Evolutionary conservation across 495 filamentous ascomycete genomes (phyloP).

Genomic region (Lasiosphaeria miniovina): DNA sequence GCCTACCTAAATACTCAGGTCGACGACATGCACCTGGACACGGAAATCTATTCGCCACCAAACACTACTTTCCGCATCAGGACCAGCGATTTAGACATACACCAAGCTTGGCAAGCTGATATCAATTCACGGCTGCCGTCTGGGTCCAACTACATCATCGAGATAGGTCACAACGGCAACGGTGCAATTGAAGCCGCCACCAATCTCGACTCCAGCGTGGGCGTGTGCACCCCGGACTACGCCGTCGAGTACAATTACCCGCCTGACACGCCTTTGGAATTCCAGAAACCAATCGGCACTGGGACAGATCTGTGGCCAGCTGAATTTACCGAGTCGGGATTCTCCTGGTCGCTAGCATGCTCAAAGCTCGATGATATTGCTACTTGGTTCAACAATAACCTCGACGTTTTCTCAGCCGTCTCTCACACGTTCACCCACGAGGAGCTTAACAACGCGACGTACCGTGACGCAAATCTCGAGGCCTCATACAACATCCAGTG

Average conservation of each 20-base stretch:
- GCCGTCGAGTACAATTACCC: slow-evolving; percentile 33
- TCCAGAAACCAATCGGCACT: slow-evolving; percentile 54
- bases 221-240: slow-evolving; percentile 18
- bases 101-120: slow-evolving; percentile 47
- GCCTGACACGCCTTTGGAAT: slow-evolving; percentile 54
- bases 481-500: slow-evolving; percentile 60
- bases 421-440: slow-evolving; percentile 65
- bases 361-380: slow-evolving; percentile 47
- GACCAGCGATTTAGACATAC: slow-evolving; percentile 46
- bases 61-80: slow-evolving; percentile 48
- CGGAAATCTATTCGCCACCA: slow-evolving; percentile 49
- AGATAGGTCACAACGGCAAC: slow-evolving; percentile 61
- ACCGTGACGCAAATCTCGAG: slow-evolving; percentile 53
- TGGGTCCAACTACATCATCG: slow-evolving; percentile 54
- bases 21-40: slow-evolving; percentile 61
- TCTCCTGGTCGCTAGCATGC: slow-evolving; percentile 49
- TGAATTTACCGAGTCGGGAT: slow-evolving; percentile 34
- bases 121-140: slow-evolving; percentile 53
- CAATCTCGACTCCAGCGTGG: slow-evolving; percentile 13
- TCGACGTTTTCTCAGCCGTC: slow-evolving; percentile 51
- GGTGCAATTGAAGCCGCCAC: slow-evolving; percentile 53
- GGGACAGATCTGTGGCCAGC: slow-evolving; percentile 55
- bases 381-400: slow-evolving; percentile 52
- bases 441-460: slow-evolving; percentile 60
- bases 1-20: slow-evolving; percentile 60